Conservation (phyloP, 2,329 filamentous ascomycete genomes). For the Fusarium staphyleae region DNA sequence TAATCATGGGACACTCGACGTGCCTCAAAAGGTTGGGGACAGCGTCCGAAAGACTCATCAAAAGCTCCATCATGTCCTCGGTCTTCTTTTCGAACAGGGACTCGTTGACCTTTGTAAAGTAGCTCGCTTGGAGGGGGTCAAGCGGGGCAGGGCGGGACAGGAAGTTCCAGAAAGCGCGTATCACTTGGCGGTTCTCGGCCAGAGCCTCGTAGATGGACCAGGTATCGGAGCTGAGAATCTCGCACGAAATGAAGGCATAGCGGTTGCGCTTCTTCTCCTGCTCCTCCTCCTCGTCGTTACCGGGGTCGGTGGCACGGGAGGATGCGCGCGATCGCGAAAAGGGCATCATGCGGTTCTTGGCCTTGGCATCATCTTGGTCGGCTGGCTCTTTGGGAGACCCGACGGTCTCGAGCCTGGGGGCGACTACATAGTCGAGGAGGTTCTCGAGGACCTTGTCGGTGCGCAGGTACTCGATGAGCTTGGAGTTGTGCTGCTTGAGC, state of each 20-base stretch:
- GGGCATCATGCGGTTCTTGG: constrained; percentile 52
- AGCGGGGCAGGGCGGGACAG: constrained; percentile 83
- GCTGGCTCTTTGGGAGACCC: constrained; percentile 60
- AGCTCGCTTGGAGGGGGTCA: constrained; percentile 92
- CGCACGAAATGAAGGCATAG: constrained; percentile 91
- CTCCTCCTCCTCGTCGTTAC: constrained; percentile 70
- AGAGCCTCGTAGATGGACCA: constrained; percentile 96
- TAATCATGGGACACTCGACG: constrained; percentile 96
- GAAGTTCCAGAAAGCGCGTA: constrained; percentile 91
- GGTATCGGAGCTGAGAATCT: constrained; percentile 92
- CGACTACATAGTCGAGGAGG: constrained; percentile 90
- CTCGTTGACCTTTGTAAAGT: constrained; percentile 99
- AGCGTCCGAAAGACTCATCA: constrained; percentile 83
- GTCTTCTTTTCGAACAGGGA: constrained; percentile 98
- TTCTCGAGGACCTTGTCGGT: constrained; percentile 84
- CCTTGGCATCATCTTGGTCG: constrained; percentile 59
- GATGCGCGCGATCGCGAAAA: constrained; percentile 62
- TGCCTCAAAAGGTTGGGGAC: constrained; percentile 88
- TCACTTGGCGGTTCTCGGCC: constrained; percentile 79
- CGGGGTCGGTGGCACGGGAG: constrained; percentile 57
- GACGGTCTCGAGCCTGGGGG: constrained; percentile 70
- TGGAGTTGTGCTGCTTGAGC: constrained; percentile 97
- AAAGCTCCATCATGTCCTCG: constrained; percentile 91
- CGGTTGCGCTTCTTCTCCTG: constrained; percentile 90
- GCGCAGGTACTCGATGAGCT: constrained; percentile 94